Conservation (phyloP, 2,329 filamentous ascomycete species). For the Colletotrichum chlorophyti region DNA sequence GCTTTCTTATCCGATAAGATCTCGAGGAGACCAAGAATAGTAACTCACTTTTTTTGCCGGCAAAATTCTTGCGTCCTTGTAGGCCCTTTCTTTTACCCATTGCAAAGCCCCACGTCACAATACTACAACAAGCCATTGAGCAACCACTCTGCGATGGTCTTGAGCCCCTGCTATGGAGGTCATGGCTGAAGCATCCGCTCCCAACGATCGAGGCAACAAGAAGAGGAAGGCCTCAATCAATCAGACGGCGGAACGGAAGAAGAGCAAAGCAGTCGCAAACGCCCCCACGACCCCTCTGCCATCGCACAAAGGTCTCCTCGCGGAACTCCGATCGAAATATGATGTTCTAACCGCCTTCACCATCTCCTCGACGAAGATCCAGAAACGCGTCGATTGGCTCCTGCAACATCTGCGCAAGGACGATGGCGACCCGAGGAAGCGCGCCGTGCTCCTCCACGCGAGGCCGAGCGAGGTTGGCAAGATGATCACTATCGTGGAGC, state of each 20-base stretch:
- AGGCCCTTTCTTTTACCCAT: neutral
- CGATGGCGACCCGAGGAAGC: constrained; percentile 33
- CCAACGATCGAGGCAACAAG: constrained; percentile 1
- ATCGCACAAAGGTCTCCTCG: constrained; percentile 50
- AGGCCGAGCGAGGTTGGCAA: constrained; percentile 63
- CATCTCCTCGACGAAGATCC: constrained; percentile 66
- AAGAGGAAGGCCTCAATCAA: constrained; percentile 20
- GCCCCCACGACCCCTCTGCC: constrained; percentile 36
- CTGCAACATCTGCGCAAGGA: constrained; percentile 49
- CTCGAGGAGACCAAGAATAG: constrained; percentile 1
- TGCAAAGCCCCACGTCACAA: neutral
- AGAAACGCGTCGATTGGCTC: constrained; percentile 56
- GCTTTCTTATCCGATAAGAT: constrained; percentile 25
- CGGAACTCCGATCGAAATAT: constrained; percentile 52
- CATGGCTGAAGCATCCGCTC: neutral
- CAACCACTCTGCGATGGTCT: neutral
- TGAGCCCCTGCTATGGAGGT: neutral
- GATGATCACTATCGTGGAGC: constrained; percentile 72
- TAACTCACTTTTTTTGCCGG: constrained; percentile 1
- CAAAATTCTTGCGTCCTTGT: neutral
- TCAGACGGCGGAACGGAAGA: constrained; percentile 19
- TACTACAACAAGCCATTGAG: neutral
- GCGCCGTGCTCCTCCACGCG: constrained; percentile 57
- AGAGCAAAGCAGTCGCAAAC: constrained; percentile 9
- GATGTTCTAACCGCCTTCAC: constrained; percentile 60